Conservation (phyloP, 2,329 filamentous ascomycete species). For the Colletotrichum sp. region DNA sequence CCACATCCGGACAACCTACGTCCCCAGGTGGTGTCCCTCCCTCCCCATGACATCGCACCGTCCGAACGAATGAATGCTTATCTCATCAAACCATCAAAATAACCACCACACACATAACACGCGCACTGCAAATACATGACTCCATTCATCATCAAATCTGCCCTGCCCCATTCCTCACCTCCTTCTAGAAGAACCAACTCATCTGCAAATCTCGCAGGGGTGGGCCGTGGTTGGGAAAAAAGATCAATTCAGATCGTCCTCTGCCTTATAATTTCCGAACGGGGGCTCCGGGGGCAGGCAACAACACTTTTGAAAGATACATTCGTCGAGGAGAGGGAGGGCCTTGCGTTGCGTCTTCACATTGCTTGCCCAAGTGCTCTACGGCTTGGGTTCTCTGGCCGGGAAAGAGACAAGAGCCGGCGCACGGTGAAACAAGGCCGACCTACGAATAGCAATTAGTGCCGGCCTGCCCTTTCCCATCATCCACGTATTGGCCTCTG, state of each 20-base stretch:
- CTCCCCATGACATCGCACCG: background rate
- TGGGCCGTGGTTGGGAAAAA: background rate
- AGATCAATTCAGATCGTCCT: background rate
- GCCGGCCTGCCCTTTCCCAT: background rate
- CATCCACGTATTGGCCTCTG: background rate
- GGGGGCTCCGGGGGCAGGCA: background rate
- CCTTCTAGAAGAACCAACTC: constrained; percentile 11
- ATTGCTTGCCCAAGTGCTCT: background rate
- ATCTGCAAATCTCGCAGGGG: background rate
- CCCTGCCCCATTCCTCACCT: background rate
- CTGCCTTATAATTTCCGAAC: constrained; percentile 11
- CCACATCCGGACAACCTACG: background rate
- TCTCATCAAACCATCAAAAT: background rate
- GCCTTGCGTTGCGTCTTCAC: background rate
- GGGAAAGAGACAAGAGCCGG: background rate
- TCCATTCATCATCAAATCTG: background rate
- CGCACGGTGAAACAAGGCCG: background rate
- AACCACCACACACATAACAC: background rate
- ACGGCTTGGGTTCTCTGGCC: background rate
- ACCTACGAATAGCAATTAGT: background rate
- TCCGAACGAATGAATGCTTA: background rate
- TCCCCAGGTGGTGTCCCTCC: background rate
- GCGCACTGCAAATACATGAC: background rate
- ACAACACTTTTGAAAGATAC: background rate
- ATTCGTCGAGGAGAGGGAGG: background rate